Evolutionary conservation across 495 filamentous ascomycete species (phyloP).

Genomic region (Lentithecium fluviatile): DNA sequence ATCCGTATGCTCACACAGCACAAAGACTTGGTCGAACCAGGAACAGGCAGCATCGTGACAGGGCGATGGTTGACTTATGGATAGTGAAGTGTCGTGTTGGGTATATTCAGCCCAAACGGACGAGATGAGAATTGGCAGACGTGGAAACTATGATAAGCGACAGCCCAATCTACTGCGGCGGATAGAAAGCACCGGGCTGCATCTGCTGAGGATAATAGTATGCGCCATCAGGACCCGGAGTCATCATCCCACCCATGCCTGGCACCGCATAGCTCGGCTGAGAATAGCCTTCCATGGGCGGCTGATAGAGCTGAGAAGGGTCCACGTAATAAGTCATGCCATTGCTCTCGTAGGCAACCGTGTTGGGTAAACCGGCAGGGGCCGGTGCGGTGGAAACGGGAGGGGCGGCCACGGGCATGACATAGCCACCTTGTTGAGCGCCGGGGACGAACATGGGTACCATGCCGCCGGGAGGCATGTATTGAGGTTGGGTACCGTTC

Average conservation of each 20-base stretch:
- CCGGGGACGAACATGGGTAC: slow-evolving; percentile 39
- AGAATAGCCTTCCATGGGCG: slow-evolving; percentile 52
- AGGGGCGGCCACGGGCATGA: slow-evolving; percentile 39
- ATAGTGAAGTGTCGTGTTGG: too few species aligned
- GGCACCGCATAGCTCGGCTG: slow-evolving; percentile 52
- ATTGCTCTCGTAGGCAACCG: slow-evolving; percentile 87
- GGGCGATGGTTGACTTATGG: too few species aligned
- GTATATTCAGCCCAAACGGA: too few species aligned
- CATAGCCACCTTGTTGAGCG: slow-evolving; percentile 28
- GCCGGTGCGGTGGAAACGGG: slow-evolving; percentile 43
- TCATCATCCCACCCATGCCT: slow-evolving; percentile 80
- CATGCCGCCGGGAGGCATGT: slow-evolving; percentile 33
- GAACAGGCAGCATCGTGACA: too few species aligned
- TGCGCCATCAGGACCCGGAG: slow-evolving; percentile 58
- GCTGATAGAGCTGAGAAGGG: slow-evolving; percentile 61
- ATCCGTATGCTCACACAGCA: too few species aligned
- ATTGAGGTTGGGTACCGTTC: slow-evolving; percentile 32
- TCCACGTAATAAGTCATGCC: slow-evolving; percentile 97
- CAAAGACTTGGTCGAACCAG: too few species aligned
- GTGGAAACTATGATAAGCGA: background rate
- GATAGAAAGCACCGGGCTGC: slow-evolving; percentile 17
- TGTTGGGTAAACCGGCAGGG: slow-evolving; percentile 56
- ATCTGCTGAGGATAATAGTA: slow-evolving; percentile 70
- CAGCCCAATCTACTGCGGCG: slow-evolving; percentile 7
- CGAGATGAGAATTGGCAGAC: too few species aligned